phyloP scores from a whole-genome alignment of 2,329 filamentous ascomycete species.

The Macrophomina tecta region DNA sequence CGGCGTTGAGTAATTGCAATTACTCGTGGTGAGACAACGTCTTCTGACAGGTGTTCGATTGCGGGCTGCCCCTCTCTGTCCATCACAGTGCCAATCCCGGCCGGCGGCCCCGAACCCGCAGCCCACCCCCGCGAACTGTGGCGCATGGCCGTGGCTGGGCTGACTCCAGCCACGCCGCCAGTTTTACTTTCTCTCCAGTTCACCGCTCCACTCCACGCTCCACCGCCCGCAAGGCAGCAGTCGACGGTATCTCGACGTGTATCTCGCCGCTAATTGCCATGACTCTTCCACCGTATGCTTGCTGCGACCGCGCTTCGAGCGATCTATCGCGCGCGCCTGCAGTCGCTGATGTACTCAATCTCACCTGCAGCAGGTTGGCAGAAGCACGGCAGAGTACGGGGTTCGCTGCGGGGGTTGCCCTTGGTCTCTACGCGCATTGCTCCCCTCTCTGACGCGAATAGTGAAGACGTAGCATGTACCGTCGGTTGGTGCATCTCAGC shows the following conservation, averaged over 20 bases:
- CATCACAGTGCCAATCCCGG: constrained; percentile 18
- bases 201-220: not conserved
- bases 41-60: constrained; percentile 15
- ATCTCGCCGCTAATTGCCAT: not conserved
- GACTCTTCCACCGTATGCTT: not conserved
- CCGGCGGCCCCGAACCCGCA: not conserved
- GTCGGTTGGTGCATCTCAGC: not conserved
- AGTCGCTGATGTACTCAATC: constrained; percentile 7
- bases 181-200: no score
- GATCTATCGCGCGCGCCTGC: not conserved
- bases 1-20: constrained; percentile 15
- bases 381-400: not conserved
- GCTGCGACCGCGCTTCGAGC: not conserved
- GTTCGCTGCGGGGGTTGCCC: not conserved
- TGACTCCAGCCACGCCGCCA: not conserved
- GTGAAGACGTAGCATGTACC: not conserved
- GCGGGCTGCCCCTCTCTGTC: constrained; percentile 14
- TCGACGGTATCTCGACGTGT: not conserved
- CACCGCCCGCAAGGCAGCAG: constrained; percentile 14
- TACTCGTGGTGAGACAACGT: constrained; percentile 21
- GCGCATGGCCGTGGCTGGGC: not conserved
- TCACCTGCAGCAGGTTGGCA: not conserved
- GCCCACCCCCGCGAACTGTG: not conserved
- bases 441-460: not conserved
- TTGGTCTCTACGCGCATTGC: not conserved